phyloP scores from a whole-genome alignment of 371 early-diverging fungal species.

The Haplosporangium sp. region DNA sequence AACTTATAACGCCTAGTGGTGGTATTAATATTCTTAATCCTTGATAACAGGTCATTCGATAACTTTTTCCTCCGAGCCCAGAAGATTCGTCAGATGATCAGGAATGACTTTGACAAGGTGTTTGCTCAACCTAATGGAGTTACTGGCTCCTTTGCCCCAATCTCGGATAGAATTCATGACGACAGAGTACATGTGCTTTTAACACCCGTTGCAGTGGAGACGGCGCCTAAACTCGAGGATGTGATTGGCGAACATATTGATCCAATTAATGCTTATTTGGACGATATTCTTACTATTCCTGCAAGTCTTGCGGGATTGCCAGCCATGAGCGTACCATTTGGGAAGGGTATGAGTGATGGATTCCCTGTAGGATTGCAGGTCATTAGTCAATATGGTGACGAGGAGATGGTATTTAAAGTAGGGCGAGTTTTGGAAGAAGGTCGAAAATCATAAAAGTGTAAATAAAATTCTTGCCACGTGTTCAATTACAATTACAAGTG shows the following conservation, averaged over 20 bases:
- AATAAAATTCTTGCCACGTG: background rate
- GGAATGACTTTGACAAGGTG: slow-evolving; percentile 79
- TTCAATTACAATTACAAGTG: no score
- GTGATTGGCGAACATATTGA: slow-evolving; percentile 45
- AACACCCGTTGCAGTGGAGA: slow-evolving; percentile 76
- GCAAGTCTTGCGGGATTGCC: slow-evolving; percentile 89
- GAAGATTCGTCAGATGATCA: slow-evolving; percentile 82
- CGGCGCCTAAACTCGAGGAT: slow-evolving; percentile 69
- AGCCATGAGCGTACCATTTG: slow-evolving; percentile 75
- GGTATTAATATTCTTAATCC: background rate
- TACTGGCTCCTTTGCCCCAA: slow-evolving; percentile 13
- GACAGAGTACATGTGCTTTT: slow-evolving; percentile 75
- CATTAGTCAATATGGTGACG: slow-evolving; percentile 86
- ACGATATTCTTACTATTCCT: slow-evolving; percentile 93
- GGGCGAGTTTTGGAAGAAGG: slow-evolving; percentile 54
- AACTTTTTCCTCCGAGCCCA: slow-evolving; percentile 84
- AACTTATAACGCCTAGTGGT: no score
- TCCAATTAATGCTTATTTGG: slow-evolving; percentile 72
- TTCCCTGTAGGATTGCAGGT: slow-evolving; percentile 87
- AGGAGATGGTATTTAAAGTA: slow-evolving; percentile 65
- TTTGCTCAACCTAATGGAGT: slow-evolving; percentile 71
- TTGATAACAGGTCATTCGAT: slow-evolving; percentile 61
- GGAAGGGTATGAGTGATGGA: slow-evolving; percentile 53
- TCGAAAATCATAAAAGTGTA: slow-evolving; percentile 16
- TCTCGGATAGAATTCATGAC: slow-evolving; percentile 10